phyloP scores from a whole-genome alignment of 148 eudicot species.

The Rhododendron simsii region DNA sequence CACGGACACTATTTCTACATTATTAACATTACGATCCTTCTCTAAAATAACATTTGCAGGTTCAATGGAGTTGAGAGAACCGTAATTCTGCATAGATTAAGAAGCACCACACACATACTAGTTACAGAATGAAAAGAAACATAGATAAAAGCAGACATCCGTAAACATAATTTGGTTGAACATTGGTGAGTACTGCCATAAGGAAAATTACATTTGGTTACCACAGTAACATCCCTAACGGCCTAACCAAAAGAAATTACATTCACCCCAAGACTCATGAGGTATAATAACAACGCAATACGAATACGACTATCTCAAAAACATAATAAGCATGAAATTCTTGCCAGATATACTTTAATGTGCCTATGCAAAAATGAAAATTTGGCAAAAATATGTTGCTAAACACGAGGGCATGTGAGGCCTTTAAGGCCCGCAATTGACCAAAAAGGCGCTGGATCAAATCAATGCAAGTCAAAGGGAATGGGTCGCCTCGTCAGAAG shows the following conservation, averaged over 20 bases:
- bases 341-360: neutral
- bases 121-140: neutral
- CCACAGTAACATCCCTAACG: neutral
- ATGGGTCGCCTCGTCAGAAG: neutral
- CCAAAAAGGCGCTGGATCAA: neutral
- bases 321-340: neutral
- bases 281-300: neutral
- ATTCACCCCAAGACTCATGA: neutral
- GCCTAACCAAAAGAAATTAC: neutral
- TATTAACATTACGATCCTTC: conserved; percentile 48
- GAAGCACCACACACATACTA: conserved; percentile 3
- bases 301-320: neutral
- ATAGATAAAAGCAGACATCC: neutral
- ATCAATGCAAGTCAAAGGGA: neutral
- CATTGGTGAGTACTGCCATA: neutral
- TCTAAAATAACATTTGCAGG: conserved; percentile 47
- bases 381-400: neutral
- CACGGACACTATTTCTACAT: conserved; percentile 57
- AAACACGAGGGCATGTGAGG: neutral
- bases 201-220: neutral
- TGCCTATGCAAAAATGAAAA: neutral
- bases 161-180: neutral
- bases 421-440: neutral
- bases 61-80: conserved; percentile 54
- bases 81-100: conserved; percentile 51